Evolutionary conservation across 78 protist genomes (phyloP).

Genomic region (Chrysochromulina parva): DNA sequence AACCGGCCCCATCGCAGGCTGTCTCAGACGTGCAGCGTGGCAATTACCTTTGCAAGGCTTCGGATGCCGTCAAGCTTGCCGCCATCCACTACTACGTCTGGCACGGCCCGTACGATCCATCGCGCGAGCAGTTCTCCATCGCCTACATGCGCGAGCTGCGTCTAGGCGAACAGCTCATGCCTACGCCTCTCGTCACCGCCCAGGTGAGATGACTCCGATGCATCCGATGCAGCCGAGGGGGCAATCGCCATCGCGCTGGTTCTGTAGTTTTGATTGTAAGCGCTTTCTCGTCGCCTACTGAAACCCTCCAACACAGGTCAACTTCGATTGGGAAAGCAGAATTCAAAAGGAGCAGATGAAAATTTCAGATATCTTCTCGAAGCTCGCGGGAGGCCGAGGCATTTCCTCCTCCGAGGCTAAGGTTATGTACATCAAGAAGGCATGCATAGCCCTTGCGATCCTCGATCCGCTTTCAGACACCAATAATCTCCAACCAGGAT

Average conservation of each 20-base stretch:
- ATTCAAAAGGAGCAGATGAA: background rate
- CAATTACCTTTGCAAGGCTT: background rate
- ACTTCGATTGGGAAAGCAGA: background rate
- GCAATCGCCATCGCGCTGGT: too few relatives aligned
- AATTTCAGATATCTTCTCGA: background rate
- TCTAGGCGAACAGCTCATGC: background rate
- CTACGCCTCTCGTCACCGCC: background rate
- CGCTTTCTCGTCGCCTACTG: too few relatives aligned
- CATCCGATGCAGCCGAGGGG: too few relatives aligned
- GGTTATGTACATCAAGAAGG: background rate
- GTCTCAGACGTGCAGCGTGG: slow-evolving; percentile 13
- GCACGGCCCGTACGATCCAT: background rate
- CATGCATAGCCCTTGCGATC: too few relatives aligned
- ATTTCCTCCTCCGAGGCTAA: background rate
- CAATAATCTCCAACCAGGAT: too few relatives aligned
- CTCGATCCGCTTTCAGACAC: too few relatives aligned
- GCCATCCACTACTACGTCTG: slow-evolving; percentile 11
- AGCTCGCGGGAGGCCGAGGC: background rate
- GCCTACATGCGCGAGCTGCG: background rate
- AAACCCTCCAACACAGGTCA: too few relatives aligned
- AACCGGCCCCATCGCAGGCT: background rate
- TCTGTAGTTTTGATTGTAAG: too few relatives aligned
- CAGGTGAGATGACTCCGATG: background rate
- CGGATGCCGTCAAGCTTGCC: slow-evolving; percentile 8
- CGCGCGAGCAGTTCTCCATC: background rate